phyloP scores from a whole-genome alignment of 2,329 filamentous ascomycete species.

The Microascus cirrosus region DNA sequence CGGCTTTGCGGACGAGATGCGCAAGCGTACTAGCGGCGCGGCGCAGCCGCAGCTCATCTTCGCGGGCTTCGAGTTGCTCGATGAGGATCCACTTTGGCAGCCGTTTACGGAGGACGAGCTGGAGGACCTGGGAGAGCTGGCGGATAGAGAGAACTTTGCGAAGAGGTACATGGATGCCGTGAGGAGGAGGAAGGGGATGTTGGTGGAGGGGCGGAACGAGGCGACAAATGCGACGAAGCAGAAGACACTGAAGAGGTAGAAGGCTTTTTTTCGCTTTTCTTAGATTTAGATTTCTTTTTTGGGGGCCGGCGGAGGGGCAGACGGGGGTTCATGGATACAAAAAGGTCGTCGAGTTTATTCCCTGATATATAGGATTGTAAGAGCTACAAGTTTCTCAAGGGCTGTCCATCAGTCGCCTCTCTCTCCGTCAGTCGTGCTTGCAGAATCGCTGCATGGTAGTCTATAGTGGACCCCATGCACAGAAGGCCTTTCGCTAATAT shows the following conservation, averaged over 20 bases:
- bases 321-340: too few species aligned
- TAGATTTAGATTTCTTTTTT: background rate
- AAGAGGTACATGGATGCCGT: conserved; percentile 94
- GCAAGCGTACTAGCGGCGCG: conserved; percentile 82
- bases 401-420: too few species aligned
- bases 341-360: background rate
- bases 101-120: conserved; percentile 93
- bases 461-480: too few species aligned
- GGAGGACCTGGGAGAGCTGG: conserved; percentile 89
- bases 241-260: conserved; percentile 53
- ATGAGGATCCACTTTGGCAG: conserved; percentile 97
- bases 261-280: background rate
- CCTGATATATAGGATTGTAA: too few species aligned
- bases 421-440: too few species aligned
- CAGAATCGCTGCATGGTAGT: too few species aligned
- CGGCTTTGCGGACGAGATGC: conserved; percentile 92
- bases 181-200: conserved; percentile 72
- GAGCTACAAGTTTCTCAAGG: too few species aligned
- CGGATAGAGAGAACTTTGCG: conserved; percentile 89
- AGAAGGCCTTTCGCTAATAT: too few species aligned
- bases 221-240: conserved; percentile 90
- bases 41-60: conserved; percentile 92
- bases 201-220: conserved; percentile 67
- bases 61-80: conserved; percentile 80
- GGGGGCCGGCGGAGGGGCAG: too few species aligned